Evolutionary conservation across 371 early-diverging fungal genomes (phyloP).

Genomic region (Syncephalastrum racemosum): DNA sequence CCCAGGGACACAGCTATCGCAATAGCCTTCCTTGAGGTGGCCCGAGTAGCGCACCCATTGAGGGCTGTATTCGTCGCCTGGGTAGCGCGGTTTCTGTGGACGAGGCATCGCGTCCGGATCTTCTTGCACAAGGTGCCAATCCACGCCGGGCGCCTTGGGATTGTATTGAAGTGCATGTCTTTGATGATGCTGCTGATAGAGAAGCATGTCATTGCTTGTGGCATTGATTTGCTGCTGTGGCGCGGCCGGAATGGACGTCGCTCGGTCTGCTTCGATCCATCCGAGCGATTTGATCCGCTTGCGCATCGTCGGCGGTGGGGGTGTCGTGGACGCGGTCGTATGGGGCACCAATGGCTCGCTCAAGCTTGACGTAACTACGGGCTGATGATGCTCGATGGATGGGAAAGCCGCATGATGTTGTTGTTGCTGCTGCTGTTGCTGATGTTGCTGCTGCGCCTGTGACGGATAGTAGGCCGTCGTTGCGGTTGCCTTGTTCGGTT

Average conservation of each 20-base stretch:
- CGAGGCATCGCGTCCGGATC: constrained; percentile 43
- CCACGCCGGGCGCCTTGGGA: constrained; percentile 3
- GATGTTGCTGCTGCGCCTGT: neutral
- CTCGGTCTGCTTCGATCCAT: too few relatives aligned
- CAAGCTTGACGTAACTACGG: too few relatives aligned
- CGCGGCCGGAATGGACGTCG: neutral
- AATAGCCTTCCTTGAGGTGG: constrained; percentile 82
- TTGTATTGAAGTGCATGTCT: neutral
- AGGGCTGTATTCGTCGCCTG: constrained; percentile 85
- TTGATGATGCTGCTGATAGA: neutral
- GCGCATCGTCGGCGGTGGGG: too few relatives aligned
- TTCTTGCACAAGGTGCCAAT: constrained; percentile 25
- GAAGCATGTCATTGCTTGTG: constrained; percentile 3
- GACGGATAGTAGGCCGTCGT: too few relatives aligned
- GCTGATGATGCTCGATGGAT: too few relatives aligned
- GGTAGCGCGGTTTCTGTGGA: constrained; percentile 66
- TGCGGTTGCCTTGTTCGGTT: too few relatives aligned
- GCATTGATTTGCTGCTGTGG: constrained; percentile 3
- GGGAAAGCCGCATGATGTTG: too few relatives aligned
- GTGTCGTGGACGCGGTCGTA: too few relatives aligned
- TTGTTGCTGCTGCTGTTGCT: too few relatives aligned
- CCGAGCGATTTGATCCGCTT: too few relatives aligned
- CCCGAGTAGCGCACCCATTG: constrained; percentile 83
- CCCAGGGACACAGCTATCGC: constrained; percentile 82
- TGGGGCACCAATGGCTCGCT: too few relatives aligned